Percentiles rank a stretch among this genome's conserved stretches.
Evolutionary conservation across 495 filamentous ascomycete species (phyloP).

Genomic region (Daldinia grandis): DNA sequence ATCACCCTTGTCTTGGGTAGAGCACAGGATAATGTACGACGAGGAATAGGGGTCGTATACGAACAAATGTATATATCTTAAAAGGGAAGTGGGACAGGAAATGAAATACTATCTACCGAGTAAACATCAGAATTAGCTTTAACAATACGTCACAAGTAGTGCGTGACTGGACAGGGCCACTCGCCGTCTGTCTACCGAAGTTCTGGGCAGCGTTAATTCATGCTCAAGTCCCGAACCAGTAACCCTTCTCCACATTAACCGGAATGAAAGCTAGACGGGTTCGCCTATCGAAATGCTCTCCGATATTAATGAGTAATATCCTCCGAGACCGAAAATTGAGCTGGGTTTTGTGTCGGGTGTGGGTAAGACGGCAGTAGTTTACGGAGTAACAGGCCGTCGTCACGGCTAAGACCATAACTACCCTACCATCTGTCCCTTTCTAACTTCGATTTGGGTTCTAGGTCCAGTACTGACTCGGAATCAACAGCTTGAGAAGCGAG

Average conservation of each 20-base stretch:
- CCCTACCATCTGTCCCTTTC: conserved; percentile 21
- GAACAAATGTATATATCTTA: background rate
- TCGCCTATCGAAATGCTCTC: conserved; percentile 43
- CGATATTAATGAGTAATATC: conserved; percentile 44
- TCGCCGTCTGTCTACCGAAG: conserved; percentile 5
- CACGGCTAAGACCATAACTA: conserved; percentile 34
- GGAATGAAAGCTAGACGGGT: conserved; percentile 31
- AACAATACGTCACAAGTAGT: conserved; percentile 13
- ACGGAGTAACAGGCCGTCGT: conserved; percentile 9
- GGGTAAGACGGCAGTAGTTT: conserved; percentile 35
- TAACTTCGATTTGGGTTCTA: background rate
- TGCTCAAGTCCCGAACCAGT: conserved; percentile 31
- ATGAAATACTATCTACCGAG: conserved; percentile 19
- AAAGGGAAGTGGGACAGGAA: too few species aligned
- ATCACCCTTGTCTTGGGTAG: too few species aligned
- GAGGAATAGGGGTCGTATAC: background rate
- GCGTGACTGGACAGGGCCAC: conserved; percentile 10
- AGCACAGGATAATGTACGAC: too few species aligned
- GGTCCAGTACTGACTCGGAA: background rate
- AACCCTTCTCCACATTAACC: conserved; percentile 44
- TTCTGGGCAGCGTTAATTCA: background rate
- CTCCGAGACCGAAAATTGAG: conserved; percentile 35
- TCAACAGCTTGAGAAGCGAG: background rate
- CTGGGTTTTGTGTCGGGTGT: conserved; percentile 20
- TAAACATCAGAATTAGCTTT: conserved; percentile 4